Conservation (phyloP, 164 flowering plant genomes). For the Magnolia kwangsiensis region DNA sequence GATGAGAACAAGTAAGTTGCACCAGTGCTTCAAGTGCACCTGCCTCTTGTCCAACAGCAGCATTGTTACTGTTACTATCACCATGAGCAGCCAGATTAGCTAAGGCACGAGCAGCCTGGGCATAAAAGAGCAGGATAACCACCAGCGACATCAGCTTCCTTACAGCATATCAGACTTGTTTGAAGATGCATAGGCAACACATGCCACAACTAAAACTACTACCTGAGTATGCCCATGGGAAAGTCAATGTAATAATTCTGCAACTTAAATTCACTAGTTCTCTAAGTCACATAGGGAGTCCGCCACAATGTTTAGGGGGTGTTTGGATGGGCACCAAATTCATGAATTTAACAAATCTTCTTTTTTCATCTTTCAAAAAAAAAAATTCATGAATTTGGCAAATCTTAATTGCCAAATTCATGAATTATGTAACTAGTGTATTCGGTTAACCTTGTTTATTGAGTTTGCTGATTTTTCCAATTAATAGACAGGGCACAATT, state of each 20-base stretch:
- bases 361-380: no score
- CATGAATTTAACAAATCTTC: no score
- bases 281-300: no score
- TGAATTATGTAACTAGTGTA: no score
- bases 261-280: no score
- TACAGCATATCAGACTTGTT: neutral
- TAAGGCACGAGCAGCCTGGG: conserved; percentile 97
- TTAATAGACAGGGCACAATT: no score
- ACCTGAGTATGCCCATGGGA: neutral
- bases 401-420: no score
- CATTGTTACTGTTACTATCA: conserved; percentile 91
- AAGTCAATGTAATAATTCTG: no score
- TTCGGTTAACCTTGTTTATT: no score
- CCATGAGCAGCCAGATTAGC: conserved; percentile 99
- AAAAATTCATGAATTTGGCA: no score
- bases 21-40: conserved; percentile 99
- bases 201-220: neutral
- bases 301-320: no score
- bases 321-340: neutral
- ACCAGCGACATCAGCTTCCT: neutral
- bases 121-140: conserved; percentile 1
- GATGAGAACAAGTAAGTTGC: conserved; percentile 80
- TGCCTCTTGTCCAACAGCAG: conserved; percentile 94
- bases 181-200: neutral
- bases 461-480: no score